Evolutionary conservation across 2,329 filamentous ascomycete genomes (phyloP), one percentile per base, ranked within the genome.

Genomic region (Colletotrichum viniferum): DNA sequence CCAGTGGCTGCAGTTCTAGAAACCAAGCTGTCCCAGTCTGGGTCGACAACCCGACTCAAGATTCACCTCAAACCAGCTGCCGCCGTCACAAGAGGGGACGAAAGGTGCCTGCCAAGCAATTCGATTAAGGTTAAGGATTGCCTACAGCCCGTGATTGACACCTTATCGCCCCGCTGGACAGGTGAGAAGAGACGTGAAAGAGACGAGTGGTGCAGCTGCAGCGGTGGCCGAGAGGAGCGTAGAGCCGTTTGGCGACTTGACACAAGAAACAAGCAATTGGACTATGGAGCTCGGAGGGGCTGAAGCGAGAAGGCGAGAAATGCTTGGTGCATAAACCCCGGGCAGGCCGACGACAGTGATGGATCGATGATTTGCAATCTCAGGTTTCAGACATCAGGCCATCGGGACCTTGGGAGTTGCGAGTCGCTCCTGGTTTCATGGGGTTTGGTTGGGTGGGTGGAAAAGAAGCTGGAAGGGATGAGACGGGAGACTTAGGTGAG

Each of bases 331-430:
- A 30, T 34, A 63, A 63, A 63, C 18, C 48, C 36, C 62, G 69
- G 62, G 28, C 36, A 32, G 43, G 26, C 28, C 62, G 69, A 55
- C 52, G 32, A 48, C 12, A 36, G 38, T 38, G 36, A 56, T 63
- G 32, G 69, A 71, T 77, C 58, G 56, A 68, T 69, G 70, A 65
- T 77, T 73, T 70, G 67, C 74, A 68, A 65, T 67, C 18, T 77
- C 68, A 64, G n/a, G 76, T 77, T 77, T 77, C 76, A 71, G 56
- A 77, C 63, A 77, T 77, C 76, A 77, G 76, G 74, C 74, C 74
- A 77, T 77, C 30, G 52, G 67, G 68, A 73, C 67, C 30, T 74
- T 62, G 71, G 55, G 32, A 67, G 64, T 72, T 63, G 73, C 62
- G 62, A 73, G 69, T 76, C 73, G 69, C 64, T 73, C 69, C 26